Evolutionary conservation across 257 asterid genomes (phyloP).

Genomic region (Penstemon barbatus): DNA sequence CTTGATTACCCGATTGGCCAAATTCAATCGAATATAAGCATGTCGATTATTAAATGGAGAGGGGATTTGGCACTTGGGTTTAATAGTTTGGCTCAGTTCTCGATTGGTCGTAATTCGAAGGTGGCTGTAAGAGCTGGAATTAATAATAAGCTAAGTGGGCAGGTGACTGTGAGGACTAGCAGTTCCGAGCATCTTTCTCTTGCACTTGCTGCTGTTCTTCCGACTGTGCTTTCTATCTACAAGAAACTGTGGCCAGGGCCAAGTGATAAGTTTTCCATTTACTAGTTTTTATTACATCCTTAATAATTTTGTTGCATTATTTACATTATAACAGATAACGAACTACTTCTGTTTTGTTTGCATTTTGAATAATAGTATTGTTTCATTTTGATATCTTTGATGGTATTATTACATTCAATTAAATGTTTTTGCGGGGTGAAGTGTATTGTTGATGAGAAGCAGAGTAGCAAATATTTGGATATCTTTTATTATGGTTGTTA

Average conservation of each 20-base stretch:
- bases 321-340: conserved; percentile 18
- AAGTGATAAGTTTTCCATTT: conserved; percentile 61
- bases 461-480: background rate
- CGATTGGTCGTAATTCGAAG: conserved; percentile 73
- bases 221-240: conserved; percentile 68
- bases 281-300: conserved; percentile 41
- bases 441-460: conserved; percentile 30
- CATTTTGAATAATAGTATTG: conserved; percentile 33
- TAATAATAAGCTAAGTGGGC: conserved; percentile 94
- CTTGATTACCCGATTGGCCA: conserved; percentile 82
- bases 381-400: conserved; percentile 23
- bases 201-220: conserved; percentile 78
- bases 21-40: conserved; percentile 77
- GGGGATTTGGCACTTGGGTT: conserved; percentile 88
- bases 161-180: conserved; percentile 85
- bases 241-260: conserved; percentile 64
- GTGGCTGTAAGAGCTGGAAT: conserved; percentile 90
- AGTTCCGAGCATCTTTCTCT: conserved; percentile 90
- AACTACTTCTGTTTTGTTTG: conserved; percentile 26
- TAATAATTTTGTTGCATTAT: conserved; percentile 30
- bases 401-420: conserved; percentile 9
- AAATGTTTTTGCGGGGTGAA: conserved; percentile 24
- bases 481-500: background rate
- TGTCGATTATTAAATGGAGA: conserved; percentile 85
- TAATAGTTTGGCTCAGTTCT: conserved; percentile 69